Conservation (phyloP, 345 rosid genomes). For the Melaleuca quinquenervia region DNA sequence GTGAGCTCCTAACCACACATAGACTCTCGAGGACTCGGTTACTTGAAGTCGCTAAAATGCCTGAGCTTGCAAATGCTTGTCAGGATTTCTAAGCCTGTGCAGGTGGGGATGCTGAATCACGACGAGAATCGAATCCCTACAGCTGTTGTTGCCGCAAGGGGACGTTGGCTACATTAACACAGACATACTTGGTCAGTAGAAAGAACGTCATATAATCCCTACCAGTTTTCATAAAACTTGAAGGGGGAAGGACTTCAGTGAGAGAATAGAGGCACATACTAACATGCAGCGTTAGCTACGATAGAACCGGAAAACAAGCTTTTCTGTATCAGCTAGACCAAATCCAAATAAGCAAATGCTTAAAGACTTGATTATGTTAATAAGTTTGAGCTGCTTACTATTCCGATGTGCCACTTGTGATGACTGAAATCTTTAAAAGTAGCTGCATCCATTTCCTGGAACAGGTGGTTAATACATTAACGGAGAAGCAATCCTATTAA, state of each 20-base stretch:
- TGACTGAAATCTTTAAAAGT: conserved; percentile 56
- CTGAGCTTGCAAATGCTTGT: neutral
- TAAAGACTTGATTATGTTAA: neutral
- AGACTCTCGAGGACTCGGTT: neutral
- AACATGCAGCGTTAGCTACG: neutral
- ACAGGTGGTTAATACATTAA: neutral
- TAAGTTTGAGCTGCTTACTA: conserved; percentile 34
- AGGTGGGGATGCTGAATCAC: conserved; percentile 66
- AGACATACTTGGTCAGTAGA: neutral
- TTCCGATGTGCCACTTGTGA: conserved; percentile 85
- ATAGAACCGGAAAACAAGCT: neutral
- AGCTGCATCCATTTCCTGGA: conserved; percentile 88
- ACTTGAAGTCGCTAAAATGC: neutral
- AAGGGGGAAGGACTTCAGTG: neutral
- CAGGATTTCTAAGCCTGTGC: conserved; percentile 2
- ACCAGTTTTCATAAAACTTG: neutral
- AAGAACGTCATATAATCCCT: neutral
- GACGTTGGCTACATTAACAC: conserved; percentile 46
- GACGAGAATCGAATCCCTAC: conserved; percentile 47
- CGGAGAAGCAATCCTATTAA: neutral
- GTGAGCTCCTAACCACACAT: neutral
- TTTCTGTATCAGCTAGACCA: neutral
- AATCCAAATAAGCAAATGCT: neutral
- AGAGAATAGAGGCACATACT: neutral
- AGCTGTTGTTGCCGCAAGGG: conserved; percentile 16